Evolutionary conservation across 2,329 filamentous ascomycete genomes (phyloP), one percentile per base, ranked within the genome.

Genomic region (Aspergillus sp.): DNA sequence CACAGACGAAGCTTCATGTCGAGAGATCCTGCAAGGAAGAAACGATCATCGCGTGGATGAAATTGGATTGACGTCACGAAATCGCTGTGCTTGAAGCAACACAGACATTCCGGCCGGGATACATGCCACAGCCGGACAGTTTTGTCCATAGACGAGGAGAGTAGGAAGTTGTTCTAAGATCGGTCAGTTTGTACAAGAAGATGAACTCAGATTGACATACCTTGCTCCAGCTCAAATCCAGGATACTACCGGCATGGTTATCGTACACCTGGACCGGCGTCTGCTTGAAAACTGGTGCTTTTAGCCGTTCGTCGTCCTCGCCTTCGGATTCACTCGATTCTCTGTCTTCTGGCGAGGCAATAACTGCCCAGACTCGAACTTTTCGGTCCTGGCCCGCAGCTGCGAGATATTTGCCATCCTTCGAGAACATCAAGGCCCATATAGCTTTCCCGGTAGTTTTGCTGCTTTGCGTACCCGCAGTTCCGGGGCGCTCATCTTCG

Each of bases 141-240:
- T 79, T 97, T 97, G 73, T 99, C 95, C 92, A 98, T 97, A 0
- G 93, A 96, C 0, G 93, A 96, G 3, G 93, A 97, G 15, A 99
- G 81, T 27, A 99, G 76, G 66, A 99, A 99, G 73, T 96, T 96
- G 76, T 99, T 99, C 81, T 84, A 43, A 19, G 2, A 17, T 9
- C 14, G 25, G 35, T 37, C 15, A 37, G 15, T n/a, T 51, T 40
- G 47, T 23, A 51, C 11, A 12, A 3, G 17, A 2, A 14, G 15
- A 21, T 19, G n/a, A 23, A 37, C 12, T 31, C 17, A 17, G 23
- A 25, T 25, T 8, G 17, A 6, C 53, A n/a, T 74, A 84, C 82
- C 76, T 98, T 99, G 79, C 93, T 98, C 95, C 95, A 99, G 72
- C 91, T 96, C 59, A 99, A 74, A 70, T 96, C 93, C 63, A 99